Percentiles rank a stretch among this genome's conserved stretches.
phyloP scores from a whole-genome alignment of 805 yeast genomes.

The Pichia insulana region DNA sequence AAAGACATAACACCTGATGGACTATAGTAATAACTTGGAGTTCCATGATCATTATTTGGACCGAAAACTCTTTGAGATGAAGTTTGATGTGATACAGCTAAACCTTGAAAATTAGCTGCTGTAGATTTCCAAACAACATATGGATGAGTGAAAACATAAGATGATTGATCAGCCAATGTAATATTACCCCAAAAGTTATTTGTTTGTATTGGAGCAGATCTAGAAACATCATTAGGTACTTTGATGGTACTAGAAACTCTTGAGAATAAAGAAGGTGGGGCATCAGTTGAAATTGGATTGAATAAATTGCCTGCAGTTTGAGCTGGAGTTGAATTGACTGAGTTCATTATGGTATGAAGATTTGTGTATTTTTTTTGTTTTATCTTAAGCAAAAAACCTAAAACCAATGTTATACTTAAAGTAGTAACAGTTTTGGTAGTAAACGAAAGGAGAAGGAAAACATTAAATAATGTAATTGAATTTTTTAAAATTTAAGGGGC shows the following conservation, averaged over 20 bases:
- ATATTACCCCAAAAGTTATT: slow-evolving; percentile 71
- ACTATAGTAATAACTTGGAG: slow-evolving; percentile 46
- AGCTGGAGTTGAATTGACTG: not conserved
- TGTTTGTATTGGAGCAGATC: slow-evolving; percentile 48
- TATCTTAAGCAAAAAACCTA: not conserved
- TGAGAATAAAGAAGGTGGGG: slow-evolving; percentile 40
- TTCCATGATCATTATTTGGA: slow-evolving; percentile 37
- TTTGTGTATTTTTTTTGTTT: too few species aligned
- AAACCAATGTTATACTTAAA: too few species aligned
- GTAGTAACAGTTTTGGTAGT: too few species aligned
- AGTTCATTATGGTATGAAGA: too few species aligned
- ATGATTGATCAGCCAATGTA: slow-evolving; percentile 44
- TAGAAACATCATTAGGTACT: slow-evolving; percentile 40
- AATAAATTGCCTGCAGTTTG: slow-evolving; percentile 8
- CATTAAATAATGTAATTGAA: too few species aligned
- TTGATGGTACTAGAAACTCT: slow-evolving; percentile 34
- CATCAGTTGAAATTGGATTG: slow-evolving; percentile 16
- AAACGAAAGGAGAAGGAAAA: too few species aligned
- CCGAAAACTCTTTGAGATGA: slow-evolving; percentile 36
- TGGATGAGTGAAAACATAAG: slow-evolving; percentile 57
- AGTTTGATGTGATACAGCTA: slow-evolving; percentile 54
- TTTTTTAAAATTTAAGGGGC: too few species aligned
- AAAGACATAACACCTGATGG: slow-evolving; percentile 52
- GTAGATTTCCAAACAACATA: slow-evolving; percentile 48
- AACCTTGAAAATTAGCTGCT: slow-evolving; percentile 37